Base-by-base conservation (phyloP, 1,139 yeast species). In the Scheffersomyces cryptocercus region DNA sequence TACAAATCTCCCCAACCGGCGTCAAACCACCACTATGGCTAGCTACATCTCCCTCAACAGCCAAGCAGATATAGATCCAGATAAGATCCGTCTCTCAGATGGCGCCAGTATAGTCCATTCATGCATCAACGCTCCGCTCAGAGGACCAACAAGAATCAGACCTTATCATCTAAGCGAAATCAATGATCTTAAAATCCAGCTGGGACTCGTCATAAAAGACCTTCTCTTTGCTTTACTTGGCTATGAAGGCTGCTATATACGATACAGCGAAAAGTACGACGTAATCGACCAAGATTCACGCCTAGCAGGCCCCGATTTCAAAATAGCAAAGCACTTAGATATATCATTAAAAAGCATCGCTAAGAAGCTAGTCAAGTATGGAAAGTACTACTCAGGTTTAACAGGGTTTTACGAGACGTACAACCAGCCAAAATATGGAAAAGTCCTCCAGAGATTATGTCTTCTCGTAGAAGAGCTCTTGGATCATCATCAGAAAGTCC, bases 281-380 rank as follows among this genome's bases (percentile, higher is more conserved):
- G 80, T 81, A 0, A 41, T 49, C 0, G 61, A 65, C 14, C 46
- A 59, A 3, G 59, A 58, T 6, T 54, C 64, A 9, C 58, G 77
- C 37, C 66, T 85, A 4, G 62, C 61, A 13, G 96, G 96, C 0
- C 95, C 96, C 1, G 93, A 86, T 46, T 90, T 77, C 63, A 77
- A 81, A 50, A 77, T 88, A 28, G 85, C 87, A 33, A 84, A 82
- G 53, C 82, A 82, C 47, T 68, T 93, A 54, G 96, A 89, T 56
- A 75, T 88, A 1, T 81, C 91, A 32, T 71, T 89, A 50, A 86
- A 85, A 57, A 86, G 85, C 38, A 73, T 88, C n/a, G 77, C 91
- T 14, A 79, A 80, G 54, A 73, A 80, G 44, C 64, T 90, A 34
- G 75, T 82, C 11, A 77, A 70, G 40, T 68, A 73, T 40, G 96